Evolutionary conservation across 1,284 basidiomycete species (phyloP).

Genomic region (Cerioporus squamosus): DNA sequence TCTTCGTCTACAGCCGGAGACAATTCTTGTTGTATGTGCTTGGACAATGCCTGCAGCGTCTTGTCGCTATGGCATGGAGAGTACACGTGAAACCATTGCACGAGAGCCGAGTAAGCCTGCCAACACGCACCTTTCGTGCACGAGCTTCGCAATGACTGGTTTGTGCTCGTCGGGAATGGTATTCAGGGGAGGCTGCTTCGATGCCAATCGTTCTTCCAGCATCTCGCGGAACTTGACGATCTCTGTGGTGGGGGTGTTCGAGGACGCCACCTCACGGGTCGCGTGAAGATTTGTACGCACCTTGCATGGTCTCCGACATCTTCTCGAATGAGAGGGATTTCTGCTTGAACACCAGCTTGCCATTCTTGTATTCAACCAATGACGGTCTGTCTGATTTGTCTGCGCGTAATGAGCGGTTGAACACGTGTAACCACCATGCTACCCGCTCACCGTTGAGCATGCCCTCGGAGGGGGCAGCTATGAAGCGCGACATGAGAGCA

Average conservation of each 20-base stretch:
- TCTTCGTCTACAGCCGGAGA: conserved; percentile 57
- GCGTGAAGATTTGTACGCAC: conserved; percentile 42
- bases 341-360: conserved; percentile 80
- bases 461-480: conserved; percentile 2
- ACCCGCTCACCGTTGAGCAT: conserved; percentile 14
- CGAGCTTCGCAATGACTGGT: conserved; percentile 78
- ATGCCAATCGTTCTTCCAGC: conserved; percentile 55
- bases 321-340: conserved; percentile 77
- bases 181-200: conserved; percentile 50
- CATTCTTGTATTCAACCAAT: conserved; percentile 71
- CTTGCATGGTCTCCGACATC: conserved; percentile 81
- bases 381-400: conserved; percentile 42
- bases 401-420: conserved; percentile 17
- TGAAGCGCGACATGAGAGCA: neutral
- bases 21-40: conserved; percentile 66
- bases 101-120: neutral
- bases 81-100: neutral
- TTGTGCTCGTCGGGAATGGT: conserved; percentile 69
- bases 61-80: conserved; percentile 61
- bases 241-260: conserved; percentile 45
- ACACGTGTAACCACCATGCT: conserved; percentile 6
- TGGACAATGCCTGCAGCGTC: conserved; percentile 59
- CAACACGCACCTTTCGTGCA: conserved; percentile 72
- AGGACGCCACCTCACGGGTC: neutral
- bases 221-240: conserved; percentile 76